phyloP scores from a whole-genome alignment of 768 basidiomycete species.

The Mycena chlorophos region DNA sequence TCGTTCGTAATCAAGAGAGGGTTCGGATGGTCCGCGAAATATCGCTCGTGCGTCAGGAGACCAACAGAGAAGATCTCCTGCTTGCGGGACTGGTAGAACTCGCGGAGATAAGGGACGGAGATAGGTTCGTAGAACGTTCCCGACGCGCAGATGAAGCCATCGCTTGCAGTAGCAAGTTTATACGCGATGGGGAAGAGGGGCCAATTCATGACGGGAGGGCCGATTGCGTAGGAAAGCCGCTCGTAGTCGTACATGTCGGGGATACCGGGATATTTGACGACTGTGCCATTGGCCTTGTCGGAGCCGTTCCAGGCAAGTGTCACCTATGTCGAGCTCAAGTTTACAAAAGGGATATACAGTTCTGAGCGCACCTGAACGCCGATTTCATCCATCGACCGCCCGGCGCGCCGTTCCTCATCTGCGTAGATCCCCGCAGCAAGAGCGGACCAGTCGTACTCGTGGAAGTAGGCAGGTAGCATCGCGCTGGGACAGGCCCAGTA shows the following conservation, averaged over 20 bases:
- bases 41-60: background rate
- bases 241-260: conserved; percentile 20
- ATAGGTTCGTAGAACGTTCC: background rate
- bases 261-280: conserved; percentile 4
- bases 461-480: background rate
- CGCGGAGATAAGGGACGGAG: conserved; percentile 1
- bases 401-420: conserved; percentile 6
- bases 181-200: background rate
- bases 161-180: conserved; percentile 1
- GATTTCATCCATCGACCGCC: conserved; percentile 10
- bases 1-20: background rate
- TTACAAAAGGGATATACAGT: no score
- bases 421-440: conserved; percentile 7
- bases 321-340: background rate
- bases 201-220: background rate
- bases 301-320: conserved; percentile 4
- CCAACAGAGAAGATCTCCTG: conserved; percentile 11
- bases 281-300: background rate
- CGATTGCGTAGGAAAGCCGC: background rate
- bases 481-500: background rate
- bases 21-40: background rate
- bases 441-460: conserved; percentile 10
- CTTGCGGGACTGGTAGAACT: background rate
- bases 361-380: background rate
- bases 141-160: conserved; percentile 5